Conservation (phyloP, 176 grass and related monocot genomes). For the Musa troglodytarum region DNA sequence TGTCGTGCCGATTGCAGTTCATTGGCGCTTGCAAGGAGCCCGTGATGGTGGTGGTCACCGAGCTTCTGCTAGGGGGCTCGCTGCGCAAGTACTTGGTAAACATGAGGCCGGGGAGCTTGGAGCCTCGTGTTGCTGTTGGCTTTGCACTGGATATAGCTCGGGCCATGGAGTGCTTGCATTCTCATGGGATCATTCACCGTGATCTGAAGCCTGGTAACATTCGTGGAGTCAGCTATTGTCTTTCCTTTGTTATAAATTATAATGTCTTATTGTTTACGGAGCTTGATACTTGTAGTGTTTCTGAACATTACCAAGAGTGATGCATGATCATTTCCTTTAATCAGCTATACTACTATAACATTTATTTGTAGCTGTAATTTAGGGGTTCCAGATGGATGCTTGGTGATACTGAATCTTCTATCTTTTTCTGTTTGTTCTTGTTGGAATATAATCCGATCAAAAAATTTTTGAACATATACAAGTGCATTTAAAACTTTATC, state of each 20-base stretch:
- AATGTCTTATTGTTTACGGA: background rate
- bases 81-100: constrained; percentile 72
- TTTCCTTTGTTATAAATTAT: background rate
- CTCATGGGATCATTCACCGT: constrained; percentile 97
- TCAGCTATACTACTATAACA: background rate
- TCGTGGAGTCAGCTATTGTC: background rate
- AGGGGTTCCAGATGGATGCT: background rate
- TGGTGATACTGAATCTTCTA: background rate
- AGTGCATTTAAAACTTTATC: background rate
- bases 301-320: background rate
- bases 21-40: constrained; percentile 88
- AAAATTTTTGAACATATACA: background rate
- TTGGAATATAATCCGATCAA: background rate
- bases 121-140: constrained; percentile 59
- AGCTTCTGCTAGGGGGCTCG: constrained; percentile 78
- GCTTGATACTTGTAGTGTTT: background rate
- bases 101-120: constrained; percentile 73
- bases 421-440: background rate
- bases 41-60: constrained; percentile 90
- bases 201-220: constrained; percentile 88
- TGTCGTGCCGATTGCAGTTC: constrained; percentile 37
- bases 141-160: constrained; percentile 83
- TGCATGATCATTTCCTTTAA: background rate
- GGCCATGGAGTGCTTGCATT: constrained; percentile 96
- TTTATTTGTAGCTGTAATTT: background rate